phyloP scores from a whole-genome alignment of 305 asterid genomes.

The Ilex paraguariensis region DNA sequence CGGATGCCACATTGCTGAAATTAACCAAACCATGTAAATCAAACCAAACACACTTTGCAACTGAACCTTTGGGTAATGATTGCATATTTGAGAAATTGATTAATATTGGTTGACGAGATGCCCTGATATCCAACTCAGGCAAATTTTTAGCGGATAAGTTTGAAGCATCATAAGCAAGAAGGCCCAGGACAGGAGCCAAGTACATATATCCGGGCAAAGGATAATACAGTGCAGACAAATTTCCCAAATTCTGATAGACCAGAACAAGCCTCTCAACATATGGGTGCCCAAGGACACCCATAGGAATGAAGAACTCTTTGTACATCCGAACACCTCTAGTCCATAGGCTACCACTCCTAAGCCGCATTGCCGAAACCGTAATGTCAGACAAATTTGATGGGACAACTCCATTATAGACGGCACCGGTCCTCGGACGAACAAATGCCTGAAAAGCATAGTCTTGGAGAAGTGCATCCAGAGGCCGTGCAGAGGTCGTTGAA shows the following conservation, averaged over 20 bases:
- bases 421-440: conserved; percentile 46
- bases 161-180: conserved; percentile 56
- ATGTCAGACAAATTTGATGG: conserved; percentile 56
- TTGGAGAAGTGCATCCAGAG: conserved; percentile 56
- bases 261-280: conserved; percentile 60
- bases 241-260: conserved; percentile 60
- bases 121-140: conserved; percentile 30
- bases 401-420: conserved; percentile 37
- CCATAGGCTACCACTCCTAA: conserved; percentile 61
- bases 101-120: conserved; percentile 48
- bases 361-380: conserved; percentile 55
- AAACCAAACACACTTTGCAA: conserved; percentile 49
- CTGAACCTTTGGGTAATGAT: conserved; percentile 25
- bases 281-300: conserved; percentile 38
- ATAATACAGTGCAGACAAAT: conserved; percentile 38
- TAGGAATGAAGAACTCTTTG: conserved; percentile 51
- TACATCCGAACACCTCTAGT: conserved; percentile 36
- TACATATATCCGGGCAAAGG: conserved; percentile 38
- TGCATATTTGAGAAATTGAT: conserved; percentile 33
- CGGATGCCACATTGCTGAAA: conserved; percentile 42
- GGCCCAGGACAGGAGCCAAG: conserved; percentile 51
- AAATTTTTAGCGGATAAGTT: conserved; percentile 36
- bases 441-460: conserved; percentile 50
- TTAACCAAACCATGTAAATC: conserved; percentile 32
- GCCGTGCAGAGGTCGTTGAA: conserved; percentile 21